Evolutionary conservation across 2,329 filamentous ascomycete species (phyloP).

Genomic region (Fusarium mexicanum): DNA sequence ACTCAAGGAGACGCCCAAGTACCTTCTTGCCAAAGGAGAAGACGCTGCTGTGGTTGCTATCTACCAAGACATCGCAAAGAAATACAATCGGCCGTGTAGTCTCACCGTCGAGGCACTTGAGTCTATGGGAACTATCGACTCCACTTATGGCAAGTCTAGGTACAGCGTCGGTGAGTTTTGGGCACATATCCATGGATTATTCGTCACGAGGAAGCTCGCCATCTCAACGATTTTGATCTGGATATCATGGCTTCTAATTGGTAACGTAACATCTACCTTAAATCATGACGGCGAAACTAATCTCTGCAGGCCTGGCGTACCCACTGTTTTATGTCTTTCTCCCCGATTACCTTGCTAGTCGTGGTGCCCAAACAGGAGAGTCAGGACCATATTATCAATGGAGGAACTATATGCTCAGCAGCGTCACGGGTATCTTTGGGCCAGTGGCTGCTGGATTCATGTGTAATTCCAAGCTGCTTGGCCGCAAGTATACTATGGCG

Average conservation of each 20-base stretch:
- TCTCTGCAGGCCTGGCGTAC: not conserved
- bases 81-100: not conserved
- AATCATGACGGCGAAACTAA: not conserved
- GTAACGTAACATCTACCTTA: fast-evolving
- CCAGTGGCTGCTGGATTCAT: not conserved
- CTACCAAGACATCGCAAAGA: not conserved
- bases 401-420: not conserved
- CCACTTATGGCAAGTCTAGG: not conserved
- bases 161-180: not conserved
- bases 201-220: not conserved
- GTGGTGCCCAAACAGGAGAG: not conserved
- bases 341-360: not conserved
- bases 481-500: not conserved
- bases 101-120: not conserved
- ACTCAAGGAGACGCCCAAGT: not conserved
- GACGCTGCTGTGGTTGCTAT: not conserved
- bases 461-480: not conserved
- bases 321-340: not conserved
- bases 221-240: not conserved
- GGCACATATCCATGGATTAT: not conserved
- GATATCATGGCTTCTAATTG: not conserved
- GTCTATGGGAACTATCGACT: not conserved
- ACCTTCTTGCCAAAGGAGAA: not conserved
- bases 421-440: not conserved
- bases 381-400: not conserved